Evolutionary conservation across 2,329 filamentous ascomycete genomes (phyloP), one percentile per base, ranked within the genome.

Genomic region (Colletotrichum paranaense): DNA sequence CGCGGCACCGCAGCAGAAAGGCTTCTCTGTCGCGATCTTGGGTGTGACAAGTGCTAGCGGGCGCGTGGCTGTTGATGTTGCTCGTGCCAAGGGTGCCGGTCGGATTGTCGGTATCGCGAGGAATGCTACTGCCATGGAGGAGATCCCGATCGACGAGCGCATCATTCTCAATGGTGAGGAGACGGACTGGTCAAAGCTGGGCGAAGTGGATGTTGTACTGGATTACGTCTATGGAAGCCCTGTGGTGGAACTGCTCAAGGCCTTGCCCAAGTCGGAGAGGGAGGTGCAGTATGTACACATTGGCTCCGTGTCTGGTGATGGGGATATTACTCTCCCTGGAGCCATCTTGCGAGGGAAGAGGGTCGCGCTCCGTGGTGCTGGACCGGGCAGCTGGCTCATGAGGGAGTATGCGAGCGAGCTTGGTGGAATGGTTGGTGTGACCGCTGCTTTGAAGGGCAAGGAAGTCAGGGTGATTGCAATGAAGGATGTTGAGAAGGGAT

Each of bases 211-310:
- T 73, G 82, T 91, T 3, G 83, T 91, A 4, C 80, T 91, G 1
- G 89, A 91, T 76, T 91, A 90, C 76, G 80, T 91, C 8, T 90
- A 88, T 78, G 89, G 89, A 0, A 80, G 83, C 0, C 81, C 85
- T 19, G 79, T 84, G 0, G 75, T 82, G 12, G 82, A 84, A 5
- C 78, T 87, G 11, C 80, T 90, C 8, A 76, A 78, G 5, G 82
- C 82, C 4, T 76, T 89, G 22, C 67, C 70, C 32, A 81, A 79
- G 46, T 81, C 82, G 1, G 78, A 78, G 35, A 82, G 81, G n/a
- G 82, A 86, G 0, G 81, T 88, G 28, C 87, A 89, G 71, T 89
- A 87, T 77, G 84, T 90, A 12, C 85, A 87, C 64, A 87, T 90
- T 67, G 88, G 89, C 5, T 79, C 81, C 1, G 76, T 90, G 56